A percentile compares a stretch with the other conserved stretches of the same genome.
phyloP scores from a whole-genome alignment of 164 flowering plant genomes.

The Stephania japonica region DNA sequence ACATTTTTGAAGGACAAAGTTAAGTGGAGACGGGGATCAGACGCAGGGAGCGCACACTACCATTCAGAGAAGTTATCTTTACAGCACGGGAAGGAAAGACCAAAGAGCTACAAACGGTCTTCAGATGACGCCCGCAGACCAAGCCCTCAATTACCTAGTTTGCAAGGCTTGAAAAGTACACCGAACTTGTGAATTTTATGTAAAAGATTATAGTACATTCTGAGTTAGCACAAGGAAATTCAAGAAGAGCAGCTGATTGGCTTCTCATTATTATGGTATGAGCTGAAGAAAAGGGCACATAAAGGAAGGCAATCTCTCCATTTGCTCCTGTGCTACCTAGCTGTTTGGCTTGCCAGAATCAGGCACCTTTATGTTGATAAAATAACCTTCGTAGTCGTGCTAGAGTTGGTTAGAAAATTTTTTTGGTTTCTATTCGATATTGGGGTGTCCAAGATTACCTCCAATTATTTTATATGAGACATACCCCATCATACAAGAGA shows the following conservation, averaged over 20 bases:
- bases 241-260: not conserved
- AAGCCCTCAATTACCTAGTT: constrained; percentile 16
- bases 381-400: not conserved
- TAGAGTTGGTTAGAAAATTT: not conserved
- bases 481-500: too few species aligned
- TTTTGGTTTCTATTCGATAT: not conserved
- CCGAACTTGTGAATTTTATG: constrained; percentile 12
- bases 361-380: not conserved
- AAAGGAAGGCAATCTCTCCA: not conserved
- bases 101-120: constrained; percentile 30
- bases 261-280: not conserved
- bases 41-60: constrained; percentile 22
- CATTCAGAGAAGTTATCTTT: constrained; percentile 33
- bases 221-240: not conserved
- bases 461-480: too few species aligned
- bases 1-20: constrained; percentile 36
- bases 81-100: constrained; percentile 34
- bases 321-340: not conserved
- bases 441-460: too few species aligned
- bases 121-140: constrained; percentile 4
- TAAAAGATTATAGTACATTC: not conserved
- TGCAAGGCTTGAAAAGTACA: constrained; percentile 26
- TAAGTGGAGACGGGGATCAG: constrained; percentile 39
- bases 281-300: too few species aligned
- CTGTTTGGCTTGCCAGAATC: not conserved